phyloP scores from a whole-genome alignment of 345 rosid genomes.

The Balakata baccata region DNA sequence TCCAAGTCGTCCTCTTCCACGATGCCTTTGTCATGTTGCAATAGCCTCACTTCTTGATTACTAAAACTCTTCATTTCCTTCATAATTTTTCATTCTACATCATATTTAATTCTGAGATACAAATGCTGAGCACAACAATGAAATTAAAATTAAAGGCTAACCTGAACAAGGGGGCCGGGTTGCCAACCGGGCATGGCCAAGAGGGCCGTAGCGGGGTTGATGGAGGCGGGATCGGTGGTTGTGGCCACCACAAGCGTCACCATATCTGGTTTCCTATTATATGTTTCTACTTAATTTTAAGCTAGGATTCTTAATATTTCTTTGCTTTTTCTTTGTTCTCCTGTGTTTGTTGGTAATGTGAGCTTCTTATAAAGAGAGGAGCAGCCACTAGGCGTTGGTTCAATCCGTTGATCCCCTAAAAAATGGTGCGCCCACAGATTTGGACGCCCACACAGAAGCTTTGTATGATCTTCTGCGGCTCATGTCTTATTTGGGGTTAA shows the following conservation, averaged over 20 bases:
- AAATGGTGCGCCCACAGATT: neutral
- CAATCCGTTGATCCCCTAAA: neutral
- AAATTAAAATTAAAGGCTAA: constrained; percentile 6
- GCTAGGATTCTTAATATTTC: neutral
- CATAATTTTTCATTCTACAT: neutral
- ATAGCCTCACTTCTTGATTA: constrained; percentile 54
- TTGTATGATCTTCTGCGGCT: no score
- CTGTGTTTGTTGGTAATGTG: neutral
- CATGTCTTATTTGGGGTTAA: no score
- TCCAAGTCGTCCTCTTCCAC: constrained; percentile 79
- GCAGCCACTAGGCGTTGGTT: neutral
- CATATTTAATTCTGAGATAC: no score
- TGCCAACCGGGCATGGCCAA: constrained; percentile 70
- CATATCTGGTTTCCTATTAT: constrained; percentile 33
- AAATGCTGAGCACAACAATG: neutral
- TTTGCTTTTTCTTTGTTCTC: neutral
- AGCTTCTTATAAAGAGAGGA: neutral
- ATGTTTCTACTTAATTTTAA: no score
- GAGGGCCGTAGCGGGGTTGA: constrained; percentile 77
- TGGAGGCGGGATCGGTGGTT: constrained; percentile 78
- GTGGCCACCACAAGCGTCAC: constrained; percentile 78
- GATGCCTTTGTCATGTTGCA: constrained; percentile 61
- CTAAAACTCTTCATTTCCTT: constrained; percentile 57
- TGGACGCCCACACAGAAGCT: neutral
- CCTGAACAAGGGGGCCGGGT: constrained; percentile 50